These are phyloP conservation scores for Dothideomycetes sp. DNA, from an alignment of 2,329 filamentous ascomycete species.

Conservation along the genomic window DNA sequence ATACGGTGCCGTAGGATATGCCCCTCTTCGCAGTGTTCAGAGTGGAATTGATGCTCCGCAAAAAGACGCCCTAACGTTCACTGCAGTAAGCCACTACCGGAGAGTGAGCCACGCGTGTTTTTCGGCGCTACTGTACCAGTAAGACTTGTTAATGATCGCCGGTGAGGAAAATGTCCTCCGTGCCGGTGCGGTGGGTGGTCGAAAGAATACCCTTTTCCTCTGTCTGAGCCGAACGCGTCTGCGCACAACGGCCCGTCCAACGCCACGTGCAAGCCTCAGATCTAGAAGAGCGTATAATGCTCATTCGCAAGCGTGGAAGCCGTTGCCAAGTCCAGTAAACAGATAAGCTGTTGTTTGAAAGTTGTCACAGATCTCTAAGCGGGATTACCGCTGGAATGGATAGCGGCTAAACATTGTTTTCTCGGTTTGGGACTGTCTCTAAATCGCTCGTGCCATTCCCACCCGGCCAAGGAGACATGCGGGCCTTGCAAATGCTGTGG, in stretches of 20 bases:
- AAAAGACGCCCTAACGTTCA: background rate
- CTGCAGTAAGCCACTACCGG: conserved; percentile 1
- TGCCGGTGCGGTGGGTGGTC: background rate
- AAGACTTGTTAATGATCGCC: conserved; percentile 5
- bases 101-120: conserved; percentile 4
- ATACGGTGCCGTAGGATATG: no score
- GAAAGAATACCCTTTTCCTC: background rate
- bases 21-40: background rate
- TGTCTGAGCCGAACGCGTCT: background rate
- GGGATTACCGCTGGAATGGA: conserved; percentile 3
- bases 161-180: background rate
- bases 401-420: conserved; percentile 4
- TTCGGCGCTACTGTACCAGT: conserved; percentile 6
- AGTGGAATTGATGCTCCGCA: background rate
- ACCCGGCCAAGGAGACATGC: conserved; percentile 2
- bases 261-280: conserved; percentile 4
- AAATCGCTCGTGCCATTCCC: conserved; percentile 6
- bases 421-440: conserved; percentile 4
- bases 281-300: background rate
- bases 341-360: conserved; percentile 3
- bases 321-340: background rate
- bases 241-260: conserved; percentile 1
- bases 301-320: background rate
- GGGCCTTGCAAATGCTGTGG: conserved; percentile 4
- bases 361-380: conserved; percentile 1